These are phyloP conservation scores for Tetragonia tetragonoides DNA, from an alignment of 148 eudicot genomes.

Conservation along the genomic window DNA sequence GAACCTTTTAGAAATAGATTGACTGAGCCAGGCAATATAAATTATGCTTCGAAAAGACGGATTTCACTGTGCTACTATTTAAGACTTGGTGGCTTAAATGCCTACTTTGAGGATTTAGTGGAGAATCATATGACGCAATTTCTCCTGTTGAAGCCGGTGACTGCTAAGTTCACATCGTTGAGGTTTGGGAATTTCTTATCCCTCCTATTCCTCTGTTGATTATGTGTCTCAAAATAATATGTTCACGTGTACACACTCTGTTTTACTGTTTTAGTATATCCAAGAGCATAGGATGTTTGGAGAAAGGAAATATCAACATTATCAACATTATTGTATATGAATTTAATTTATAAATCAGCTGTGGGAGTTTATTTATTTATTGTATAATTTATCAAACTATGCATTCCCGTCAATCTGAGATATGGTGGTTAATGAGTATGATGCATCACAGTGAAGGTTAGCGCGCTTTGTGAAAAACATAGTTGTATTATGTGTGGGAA, in stretches of 20 bases:
- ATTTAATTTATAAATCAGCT: not conserved
- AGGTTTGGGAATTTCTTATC: conserved; percentile 43
- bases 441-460: not conserved
- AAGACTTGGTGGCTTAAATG: conserved; percentile 56
- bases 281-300: not conserved
- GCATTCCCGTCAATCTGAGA: not conserved
- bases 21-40: conserved; percentile 33
- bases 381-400: not conserved
- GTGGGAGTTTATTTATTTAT: not conserved
- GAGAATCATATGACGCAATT: conserved; percentile 38
- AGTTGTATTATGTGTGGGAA: not conserved
- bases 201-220: conserved; percentile 15
- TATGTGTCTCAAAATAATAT: conserved; percentile 1
- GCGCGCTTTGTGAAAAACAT: not conserved
- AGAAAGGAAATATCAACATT: not conserved
- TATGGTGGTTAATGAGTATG: not conserved
- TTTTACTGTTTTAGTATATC: too few relatives aligned
- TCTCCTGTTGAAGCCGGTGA: conserved; percentile 46
- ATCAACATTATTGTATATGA: not conserved
- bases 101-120: conserved; percentile 45
- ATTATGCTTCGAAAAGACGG: conserved; percentile 42
- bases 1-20: conserved; percentile 28
- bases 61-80: conserved; percentile 40
- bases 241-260: not conserved
- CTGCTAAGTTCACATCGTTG: conserved; percentile 36